Percentiles rank a stretch among this genome's conserved stretches.
Evolutionary conservation across 2,329 filamentous ascomycete genomes (phyloP).

Genomic region (Plectosphaerella plurivora): DNA sequence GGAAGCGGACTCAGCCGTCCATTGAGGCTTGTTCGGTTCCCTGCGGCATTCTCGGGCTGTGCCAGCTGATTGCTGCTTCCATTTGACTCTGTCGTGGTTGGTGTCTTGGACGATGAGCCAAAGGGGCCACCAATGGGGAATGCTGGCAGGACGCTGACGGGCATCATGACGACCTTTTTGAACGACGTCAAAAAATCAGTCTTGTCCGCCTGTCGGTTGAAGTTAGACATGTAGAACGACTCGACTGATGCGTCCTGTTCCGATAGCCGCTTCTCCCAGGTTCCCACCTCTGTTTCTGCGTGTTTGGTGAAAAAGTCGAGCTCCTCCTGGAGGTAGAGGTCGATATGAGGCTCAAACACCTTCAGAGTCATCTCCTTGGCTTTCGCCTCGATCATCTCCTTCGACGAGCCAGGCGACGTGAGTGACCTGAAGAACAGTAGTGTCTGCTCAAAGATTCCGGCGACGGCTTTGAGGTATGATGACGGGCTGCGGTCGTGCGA

Average conservation of each 20-base stretch:
- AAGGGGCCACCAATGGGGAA: slow-evolving; percentile 59
- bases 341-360: slow-evolving; percentile 89
- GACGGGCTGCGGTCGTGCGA: slow-evolving; percentile 70
- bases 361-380: slow-evolving; percentile 63
- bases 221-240: slow-evolving; percentile 92
- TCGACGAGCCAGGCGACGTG: slow-evolving; percentile 59
- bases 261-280: slow-evolving; percentile 88
- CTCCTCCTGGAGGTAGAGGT: slow-evolving; percentile 89
- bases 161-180: slow-evolving; percentile 99
- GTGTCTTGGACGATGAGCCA: slow-evolving; percentile 29
- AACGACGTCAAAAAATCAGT: slow-evolving; percentile 95
- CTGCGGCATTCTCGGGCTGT: slow-evolving; percentile 15
- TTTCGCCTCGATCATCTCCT: slow-evolving; percentile 57
- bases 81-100: slow-evolving; percentile 13
- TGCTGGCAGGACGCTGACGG: slow-evolving; percentile 81
- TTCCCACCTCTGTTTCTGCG: slow-evolving; percentile 70
- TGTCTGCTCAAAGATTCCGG: slow-evolving; percentile 83
- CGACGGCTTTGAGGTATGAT: slow-evolving; percentile 79
- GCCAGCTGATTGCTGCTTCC: slow-evolving; percentile 21
- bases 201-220: slow-evolving; percentile 92
- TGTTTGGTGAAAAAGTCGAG: slow-evolving; percentile 76
- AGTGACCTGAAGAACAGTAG: slow-evolving; percentile 72
- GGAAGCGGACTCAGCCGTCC: slow-evolving; percentile 39
- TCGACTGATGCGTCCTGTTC: slow-evolving; percentile 89
- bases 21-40: slow-evolving; percentile 21